Percentiles rank a stretch among this genome's conserved stretches.
phyloP scores from a whole-genome alignment of 1,284 basidiomycete species.

The Somion occarium region DNA sequence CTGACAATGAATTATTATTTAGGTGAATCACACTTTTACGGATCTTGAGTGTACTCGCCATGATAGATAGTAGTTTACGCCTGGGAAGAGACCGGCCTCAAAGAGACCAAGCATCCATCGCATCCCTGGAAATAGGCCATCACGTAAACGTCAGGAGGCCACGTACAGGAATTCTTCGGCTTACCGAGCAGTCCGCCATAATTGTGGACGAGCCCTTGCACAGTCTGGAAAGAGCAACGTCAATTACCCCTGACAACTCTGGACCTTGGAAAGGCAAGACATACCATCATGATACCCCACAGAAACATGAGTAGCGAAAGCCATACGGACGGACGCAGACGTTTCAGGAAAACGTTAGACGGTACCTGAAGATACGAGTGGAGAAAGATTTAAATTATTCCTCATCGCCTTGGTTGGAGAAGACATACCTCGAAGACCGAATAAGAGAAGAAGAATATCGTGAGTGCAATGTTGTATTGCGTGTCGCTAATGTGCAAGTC shows the following conservation, averaged over 20 bases:
- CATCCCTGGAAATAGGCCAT: constrained; percentile 36
- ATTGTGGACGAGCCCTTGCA: constrained; percentile 65
- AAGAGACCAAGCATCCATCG: constrained; percentile 64
- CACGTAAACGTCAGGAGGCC: background rate
- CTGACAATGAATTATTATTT: constrained; percentile 12
- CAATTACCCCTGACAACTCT: background rate
- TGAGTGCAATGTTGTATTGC: constrained; percentile 61
- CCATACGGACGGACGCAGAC: constrained; percentile 64
- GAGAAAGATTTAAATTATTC: too few relatives aligned
- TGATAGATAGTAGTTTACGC: constrained; percentile 66
- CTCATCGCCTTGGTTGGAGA: too few relatives aligned
- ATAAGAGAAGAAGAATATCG: constrained; percentile 64
- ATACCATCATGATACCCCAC: constrained; percentile 72
- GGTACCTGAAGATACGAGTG: constrained; percentile 50
- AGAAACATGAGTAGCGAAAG: constrained; percentile 58
- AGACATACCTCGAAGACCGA: constrained; percentile 49
- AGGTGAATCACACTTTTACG: background rate
- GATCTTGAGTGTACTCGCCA: constrained; percentile 38
- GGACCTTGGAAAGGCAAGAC: constrained; percentile 1
- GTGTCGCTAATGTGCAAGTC: constrained; percentile 54
- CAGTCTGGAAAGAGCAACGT: constrained; percentile 37
- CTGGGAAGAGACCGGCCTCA: constrained; percentile 68
- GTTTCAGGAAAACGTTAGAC: constrained; percentile 67
- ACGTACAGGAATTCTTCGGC: constrained; percentile 21
- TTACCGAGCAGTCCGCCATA: constrained; percentile 59